Percentiles rank a stretch among this genome's conserved stretches.
Conservation (phyloP, 805 yeast species). For the Monosporozyma aerobia region DNA sequence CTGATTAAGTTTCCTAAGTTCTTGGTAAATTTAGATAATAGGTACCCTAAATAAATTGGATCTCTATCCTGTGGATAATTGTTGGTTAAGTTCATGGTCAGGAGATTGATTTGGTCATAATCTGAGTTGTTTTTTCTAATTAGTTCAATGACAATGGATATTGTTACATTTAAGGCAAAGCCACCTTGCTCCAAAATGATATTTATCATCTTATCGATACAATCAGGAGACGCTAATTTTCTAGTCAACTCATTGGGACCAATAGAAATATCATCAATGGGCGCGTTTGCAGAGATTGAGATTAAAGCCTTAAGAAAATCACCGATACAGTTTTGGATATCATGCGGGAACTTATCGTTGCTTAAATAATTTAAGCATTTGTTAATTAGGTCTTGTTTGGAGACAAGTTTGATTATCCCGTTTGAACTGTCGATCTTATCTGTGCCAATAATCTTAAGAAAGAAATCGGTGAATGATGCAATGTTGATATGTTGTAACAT, state of each 20-base stretch:
- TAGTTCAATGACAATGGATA: conserved; percentile 84
- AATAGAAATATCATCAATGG: conserved; percentile 63
- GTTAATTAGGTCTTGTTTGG: conserved; percentile 63
- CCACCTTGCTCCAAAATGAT: conserved; percentile 64
- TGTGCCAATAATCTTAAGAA: conserved; percentile 76
- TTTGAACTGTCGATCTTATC: conserved; percentile 83
- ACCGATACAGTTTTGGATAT: conserved; percentile 81
- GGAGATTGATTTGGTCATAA: conserved; percentile 76
- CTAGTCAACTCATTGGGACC: conserved; percentile 90
- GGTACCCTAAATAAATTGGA: conserved; percentile 81
- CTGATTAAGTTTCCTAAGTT: conserved; percentile 32
- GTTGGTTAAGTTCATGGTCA: conserved; percentile 63
- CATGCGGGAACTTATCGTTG: conserved; percentile 46
- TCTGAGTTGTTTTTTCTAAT: conserved; percentile 92
- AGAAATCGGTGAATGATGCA: conserved; percentile 83
- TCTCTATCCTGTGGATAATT: conserved; percentile 88
- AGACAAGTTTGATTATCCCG: conserved; percentile 68
- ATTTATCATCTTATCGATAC: conserved; percentile 51
- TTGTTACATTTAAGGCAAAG: conserved; percentile 80
- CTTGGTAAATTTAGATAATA: conserved; percentile 63
- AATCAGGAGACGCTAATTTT: conserved; percentile 65
- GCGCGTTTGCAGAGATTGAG: conserved; percentile 83
- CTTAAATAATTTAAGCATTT: conserved; percentile 52
- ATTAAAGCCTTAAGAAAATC: conserved; percentile 88
- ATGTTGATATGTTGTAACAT: conserved; percentile 69